A percentile compares a stretch with the other conserved stretches of the same genome.
phyloP scores from a whole-genome alignment of 2,329 filamentous ascomycete species.

The Nectriaceae sp. region DNA sequence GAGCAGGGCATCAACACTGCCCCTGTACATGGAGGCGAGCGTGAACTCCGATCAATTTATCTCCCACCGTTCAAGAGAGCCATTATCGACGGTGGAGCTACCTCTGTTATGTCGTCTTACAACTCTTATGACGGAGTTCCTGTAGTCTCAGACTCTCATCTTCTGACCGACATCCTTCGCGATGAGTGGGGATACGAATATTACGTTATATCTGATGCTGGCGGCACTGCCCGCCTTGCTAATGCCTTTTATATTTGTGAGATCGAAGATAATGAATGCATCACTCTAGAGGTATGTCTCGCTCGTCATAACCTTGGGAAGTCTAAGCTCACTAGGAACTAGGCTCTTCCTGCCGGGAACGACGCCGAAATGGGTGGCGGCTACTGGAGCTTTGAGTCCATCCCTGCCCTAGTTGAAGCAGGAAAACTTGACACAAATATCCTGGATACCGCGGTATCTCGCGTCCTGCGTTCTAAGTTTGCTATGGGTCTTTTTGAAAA shows the following conservation, averaged over 20 bases:
- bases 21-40: conserved; percentile 54
- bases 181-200: conserved; percentile 75
- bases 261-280: conserved; percentile 61
- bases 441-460: conserved; percentile 67
- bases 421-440: conserved; percentile 60
- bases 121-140: conserved; percentile 74
- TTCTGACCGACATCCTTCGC: conserved; percentile 68
- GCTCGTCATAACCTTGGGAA: too few relatives aligned
- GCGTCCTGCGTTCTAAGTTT: conserved; percentile 69
- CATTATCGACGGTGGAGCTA: conserved; percentile 70
- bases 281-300: conserved; percentile 56
- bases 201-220: conserved; percentile 65
- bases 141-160: conserved; percentile 63
- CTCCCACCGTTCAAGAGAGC: conserved; percentile 66
- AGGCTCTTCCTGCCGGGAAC: conserved; percentile 66
- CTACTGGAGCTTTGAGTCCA: conserved; percentile 68
- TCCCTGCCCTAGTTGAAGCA: conserved; percentile 63
- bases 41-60: conserved; percentile 56
- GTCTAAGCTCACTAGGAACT: background rate
- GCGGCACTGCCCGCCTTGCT: conserved; percentile 69
- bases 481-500: conserved; percentile 70
- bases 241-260: conserved; percentile 65
- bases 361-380: conserved; percentile 79
- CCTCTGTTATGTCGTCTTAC: conserved; percentile 73
- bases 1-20: conserved; percentile 74